Percentiles rank a stretch among this genome's conserved stretches.
These are phyloP conservation scores for Eucalyptus cloeziana DNA, from an alignment of 345 rosid species.

Conservation along the genomic window DNA sequence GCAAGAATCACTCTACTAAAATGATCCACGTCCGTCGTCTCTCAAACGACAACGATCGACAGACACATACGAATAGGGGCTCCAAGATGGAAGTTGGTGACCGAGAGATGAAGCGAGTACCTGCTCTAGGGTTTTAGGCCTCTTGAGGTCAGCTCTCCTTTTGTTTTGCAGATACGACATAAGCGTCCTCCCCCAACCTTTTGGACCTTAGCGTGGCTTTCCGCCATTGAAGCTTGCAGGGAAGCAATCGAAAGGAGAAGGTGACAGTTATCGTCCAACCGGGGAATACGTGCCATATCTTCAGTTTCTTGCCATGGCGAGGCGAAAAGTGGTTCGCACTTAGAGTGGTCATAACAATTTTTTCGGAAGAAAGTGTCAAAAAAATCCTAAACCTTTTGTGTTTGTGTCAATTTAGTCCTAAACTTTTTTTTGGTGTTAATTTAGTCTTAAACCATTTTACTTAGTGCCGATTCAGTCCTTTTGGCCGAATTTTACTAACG, in stretches of 20 bases:
- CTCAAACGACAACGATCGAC: not conserved
- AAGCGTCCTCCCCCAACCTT: constrained; percentile 29
- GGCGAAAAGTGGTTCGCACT: not conserved
- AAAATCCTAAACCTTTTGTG: too few relatives aligned
- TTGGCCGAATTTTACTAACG: too few relatives aligned
- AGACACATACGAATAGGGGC: not conserved
- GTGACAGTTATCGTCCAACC: not conserved
- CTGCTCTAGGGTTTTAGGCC: constrained; percentile 88
- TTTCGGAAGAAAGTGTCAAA: too few relatives aligned
- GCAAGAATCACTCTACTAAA: not conserved
- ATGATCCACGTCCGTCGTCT: not conserved
- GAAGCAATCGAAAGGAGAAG: not conserved
- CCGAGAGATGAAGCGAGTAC: constrained; percentile 5
- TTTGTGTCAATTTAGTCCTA: too few relatives aligned
- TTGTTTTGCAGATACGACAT: constrained; percentile 44
- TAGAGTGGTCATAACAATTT: not conserved
- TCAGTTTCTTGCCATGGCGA: not conserved
- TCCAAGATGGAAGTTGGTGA: not conserved
- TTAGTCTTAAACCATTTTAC: too few relatives aligned
- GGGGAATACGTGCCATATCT: not conserved
- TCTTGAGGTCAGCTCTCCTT: constrained; percentile 56
- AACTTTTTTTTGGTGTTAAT: too few relatives aligned
- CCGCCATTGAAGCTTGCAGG: constrained; percentile 17
- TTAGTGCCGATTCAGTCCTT: too few relatives aligned
- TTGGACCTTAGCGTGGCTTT: constrained; percentile 10